A percentile compares a stretch with the other conserved stretches of the same genome.
Conservation (phyloP, 306 rosid genomes). For the Fragaria ananassa region DNA sequence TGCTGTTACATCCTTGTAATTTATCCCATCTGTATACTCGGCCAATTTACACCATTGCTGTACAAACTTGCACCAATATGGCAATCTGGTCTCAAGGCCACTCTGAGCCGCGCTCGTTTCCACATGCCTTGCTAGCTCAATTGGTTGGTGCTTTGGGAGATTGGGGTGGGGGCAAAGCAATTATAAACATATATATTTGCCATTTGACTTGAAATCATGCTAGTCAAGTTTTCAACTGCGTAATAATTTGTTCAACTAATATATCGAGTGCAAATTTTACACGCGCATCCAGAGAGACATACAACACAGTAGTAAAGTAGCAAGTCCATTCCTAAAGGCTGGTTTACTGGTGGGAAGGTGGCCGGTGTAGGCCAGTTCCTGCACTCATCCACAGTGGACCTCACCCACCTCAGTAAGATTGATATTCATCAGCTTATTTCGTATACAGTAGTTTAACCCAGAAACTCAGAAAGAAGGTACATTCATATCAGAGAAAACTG, state of each 20-base stretch:
- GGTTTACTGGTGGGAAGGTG: constrained; percentile 11
- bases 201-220: constrained; percentile 14
- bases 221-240: constrained; percentile 19
- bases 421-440: not conserved
- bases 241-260: constrained; percentile 24
- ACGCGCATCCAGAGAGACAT: constrained; percentile 10
- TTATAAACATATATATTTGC: not conserved
- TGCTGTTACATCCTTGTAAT: not conserved
- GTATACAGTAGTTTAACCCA: not conserved
- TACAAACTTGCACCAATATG: not conserved
- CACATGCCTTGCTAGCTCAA: not conserved
- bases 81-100: not conserved
- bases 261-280: constrained; percentile 18
- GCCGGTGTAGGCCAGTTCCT: constrained; percentile 9
- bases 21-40: not conserved
- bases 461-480: not conserved
- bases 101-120: not conserved
- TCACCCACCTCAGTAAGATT: constrained; percentile 12
- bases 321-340: constrained; percentile 7
- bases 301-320: not conserved
- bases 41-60: not conserved
- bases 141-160: not conserved
- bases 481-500: not conserved
- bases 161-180: not conserved
- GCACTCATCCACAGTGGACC: constrained; percentile 18